phyloP scores from a whole-genome alignment of 2,329 filamentous ascomycete genomes.

The Chlorencoelia australis region DNA sequence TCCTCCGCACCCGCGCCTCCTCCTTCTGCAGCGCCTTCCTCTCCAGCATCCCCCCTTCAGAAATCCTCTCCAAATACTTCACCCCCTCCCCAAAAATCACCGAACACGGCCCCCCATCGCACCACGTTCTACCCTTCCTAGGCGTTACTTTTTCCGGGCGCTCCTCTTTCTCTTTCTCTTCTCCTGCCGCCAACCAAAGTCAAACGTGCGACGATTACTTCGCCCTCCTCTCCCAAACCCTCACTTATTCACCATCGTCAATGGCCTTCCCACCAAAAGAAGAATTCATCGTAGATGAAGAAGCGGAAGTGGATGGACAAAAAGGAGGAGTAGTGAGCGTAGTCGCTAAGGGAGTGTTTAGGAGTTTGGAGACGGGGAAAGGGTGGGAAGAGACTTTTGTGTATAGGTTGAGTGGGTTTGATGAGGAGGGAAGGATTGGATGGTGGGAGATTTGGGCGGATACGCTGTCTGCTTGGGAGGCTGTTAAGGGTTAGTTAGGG shows the following conservation, averaged over 20 bases:
- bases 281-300: conserved; percentile 27
- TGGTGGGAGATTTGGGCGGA: conserved; percentile 36
- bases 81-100: conserved; percentile 23
- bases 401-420: conserved; percentile 31
- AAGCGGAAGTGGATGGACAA: conserved; percentile 5
- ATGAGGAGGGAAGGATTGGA: conserved; percentile 30
- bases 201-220: conserved; percentile 32
- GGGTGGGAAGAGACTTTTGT: conserved; percentile 33
- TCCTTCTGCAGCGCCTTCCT: conserved; percentile 7
- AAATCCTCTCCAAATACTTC: conserved; percentile 6
- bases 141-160: conserved; percentile 27
- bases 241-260: conserved; percentile 5
- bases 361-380: conserved; percentile 30
- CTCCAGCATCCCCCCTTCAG: neutral
- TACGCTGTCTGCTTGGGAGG: conserved; percentile 33
- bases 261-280: conserved; percentile 3
- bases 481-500: conserved; percentile 22
- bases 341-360: conserved; percentile 28
- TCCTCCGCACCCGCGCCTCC: neutral
- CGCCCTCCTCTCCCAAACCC: conserved; percentile 25
- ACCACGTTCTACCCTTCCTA: conserved; percentile 30
- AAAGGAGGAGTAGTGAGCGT: conserved; percentile 28
- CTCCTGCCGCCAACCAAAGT: too few relatives aligned
- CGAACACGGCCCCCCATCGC: conserved; percentile 32
- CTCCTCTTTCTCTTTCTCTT: neutral